Percentiles rank a stretch among this genome's conserved stretches.
Conservation (phyloP, 352 stramenopile genomes). For the Phytophthora boehmeriae region DNA sequence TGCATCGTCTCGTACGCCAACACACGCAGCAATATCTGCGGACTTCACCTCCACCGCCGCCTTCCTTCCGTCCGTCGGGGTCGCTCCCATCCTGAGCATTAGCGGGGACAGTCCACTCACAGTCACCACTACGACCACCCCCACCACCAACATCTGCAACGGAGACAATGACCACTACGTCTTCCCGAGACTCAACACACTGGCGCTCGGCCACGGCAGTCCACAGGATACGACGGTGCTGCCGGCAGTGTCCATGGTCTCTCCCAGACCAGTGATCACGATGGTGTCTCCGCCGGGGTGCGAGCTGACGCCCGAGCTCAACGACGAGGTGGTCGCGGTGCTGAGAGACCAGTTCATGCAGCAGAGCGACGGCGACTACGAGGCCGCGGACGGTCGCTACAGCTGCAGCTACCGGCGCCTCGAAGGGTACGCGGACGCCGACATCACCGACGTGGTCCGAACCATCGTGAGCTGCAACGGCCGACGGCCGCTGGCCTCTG, state of each 20-base stretch:
- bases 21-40: slow-evolving; percentile 23
- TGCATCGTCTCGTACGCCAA: slow-evolving; percentile 63
- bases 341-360: slow-evolving; percentile 62
- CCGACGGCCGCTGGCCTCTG: slow-evolving; percentile 39
- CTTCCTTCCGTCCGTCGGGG: background rate
- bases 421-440: slow-evolving; percentile 46
- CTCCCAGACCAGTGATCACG: slow-evolving; percentile 1
- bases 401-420: slow-evolving; percentile 9
- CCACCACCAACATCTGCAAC: slow-evolving; percentile 5
- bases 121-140: slow-evolving; percentile 1
- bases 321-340: slow-evolving; percentile 52
- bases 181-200: slow-evolving; percentile 33
- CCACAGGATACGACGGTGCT: background rate
- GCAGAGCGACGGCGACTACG: slow-evolving; percentile 36
- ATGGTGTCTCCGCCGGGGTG: slow-evolving; percentile 7
- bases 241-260: slow-evolving; percentile 10
- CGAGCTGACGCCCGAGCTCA: slow-evolving; percentile 53
- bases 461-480: slow-evolving; percentile 52
- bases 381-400: slow-evolving; percentile 22
- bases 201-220: slow-evolving; percentile 24
- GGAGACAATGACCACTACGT: slow-evolving; percentile 29
- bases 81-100: slow-evolving; percentile 6
- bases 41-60: slow-evolving; percentile 1
- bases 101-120: slow-evolving; percentile 14
- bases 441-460: slow-evolving; percentile 72